These are phyloP conservation scores for Fusarium palustre DNA, from an alignment of 2,329 filamentous ascomycete species.

Conservation along the genomic window DNA sequence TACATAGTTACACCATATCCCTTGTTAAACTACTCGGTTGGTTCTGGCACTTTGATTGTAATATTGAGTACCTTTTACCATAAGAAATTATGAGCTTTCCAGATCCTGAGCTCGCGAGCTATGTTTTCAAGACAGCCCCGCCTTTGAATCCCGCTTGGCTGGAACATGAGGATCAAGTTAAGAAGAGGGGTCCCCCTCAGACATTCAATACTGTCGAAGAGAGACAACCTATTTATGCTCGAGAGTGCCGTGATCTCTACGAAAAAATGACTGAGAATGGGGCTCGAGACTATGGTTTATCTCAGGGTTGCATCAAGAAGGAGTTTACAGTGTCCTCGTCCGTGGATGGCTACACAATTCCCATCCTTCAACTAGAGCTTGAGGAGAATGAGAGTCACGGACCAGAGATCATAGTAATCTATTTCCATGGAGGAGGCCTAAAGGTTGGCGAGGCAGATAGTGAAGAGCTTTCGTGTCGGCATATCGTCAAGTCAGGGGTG, in stretches of 20 bases:
- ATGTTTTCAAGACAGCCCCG: conserved; percentile 52
- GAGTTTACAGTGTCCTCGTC: conserved; percentile 50
- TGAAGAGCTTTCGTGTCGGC: conserved; percentile 61
- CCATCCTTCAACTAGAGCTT: conserved; percentile 52
- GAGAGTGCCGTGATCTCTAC: conserved; percentile 55
- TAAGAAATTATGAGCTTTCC: conserved; percentile 30
- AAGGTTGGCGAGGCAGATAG: conserved; percentile 61
- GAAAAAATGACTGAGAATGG: conserved; percentile 52
- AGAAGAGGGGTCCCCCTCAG: conserved; percentile 31
- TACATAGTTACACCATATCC: neutral
- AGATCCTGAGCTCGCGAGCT: conserved; percentile 34
- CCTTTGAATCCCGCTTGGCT: conserved; percentile 57
- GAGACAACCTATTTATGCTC: conserved; percentile 56
- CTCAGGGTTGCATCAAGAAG: conserved; percentile 48
- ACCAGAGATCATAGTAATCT: conserved; percentile 53
- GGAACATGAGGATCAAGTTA: conserved; percentile 51
- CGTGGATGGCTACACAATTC: conserved; percentile 51
- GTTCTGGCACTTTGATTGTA: neutral
- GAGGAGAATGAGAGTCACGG: conserved; percentile 13
- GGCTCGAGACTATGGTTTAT: conserved; percentile 53
- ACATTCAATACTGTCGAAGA: conserved; percentile 44
- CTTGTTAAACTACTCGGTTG: neutral
- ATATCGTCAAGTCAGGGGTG: conserved; percentile 51
- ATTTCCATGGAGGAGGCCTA: conserved; percentile 63
- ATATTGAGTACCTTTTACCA: no score